phyloP scores from a whole-genome alignment of 2,329 filamentous ascomycete species.

The Chalara sp. region DNA sequence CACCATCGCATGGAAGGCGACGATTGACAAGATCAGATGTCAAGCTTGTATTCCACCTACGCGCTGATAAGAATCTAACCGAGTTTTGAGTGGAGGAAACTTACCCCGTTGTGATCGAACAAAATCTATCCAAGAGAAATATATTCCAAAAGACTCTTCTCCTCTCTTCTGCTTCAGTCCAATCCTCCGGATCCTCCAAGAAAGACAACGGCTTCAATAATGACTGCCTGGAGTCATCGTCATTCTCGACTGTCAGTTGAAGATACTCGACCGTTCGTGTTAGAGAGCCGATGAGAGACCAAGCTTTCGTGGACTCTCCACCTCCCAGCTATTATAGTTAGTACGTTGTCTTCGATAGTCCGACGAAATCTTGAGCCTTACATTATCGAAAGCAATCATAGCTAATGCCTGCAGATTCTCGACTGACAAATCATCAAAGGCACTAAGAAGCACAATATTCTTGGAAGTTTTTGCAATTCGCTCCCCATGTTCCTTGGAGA shows the following conservation, averaged over 20 bases:
- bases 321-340: constrained; percentile 16
- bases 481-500: not conserved
- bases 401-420: constrained; percentile 16
- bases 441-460: constrained; percentile 11
- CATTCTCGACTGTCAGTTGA: constrained; percentile 12
- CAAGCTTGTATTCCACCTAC: constrained; percentile 24
- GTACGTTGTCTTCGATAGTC: not conserved
- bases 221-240: constrained; percentile 6
- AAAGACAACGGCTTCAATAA: constrained; percentile 14
- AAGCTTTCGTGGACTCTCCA: constrained; percentile 19
- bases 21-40: constrained; percentile 25
- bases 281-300: constrained; percentile 27
- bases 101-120: constrained; percentile 19
- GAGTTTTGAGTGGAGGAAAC: not conserved
- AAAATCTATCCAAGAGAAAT: constrained; percentile 29
- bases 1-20: constrained; percentile 24
- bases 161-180: constrained; percentile 25
- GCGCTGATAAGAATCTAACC: not conserved
- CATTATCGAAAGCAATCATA: constrained; percentile 21
- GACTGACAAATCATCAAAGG: constrained; percentile 8
- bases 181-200: constrained; percentile 15
- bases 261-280: constrained; percentile 26
- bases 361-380: constrained; percentile 1
- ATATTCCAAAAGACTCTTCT: constrained; percentile 27
- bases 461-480: constrained; percentile 4